Evolutionary conservation across 2,329 filamentous ascomycete species (phyloP), one percentile per base, ranked within the genome.

Genomic region (Aspergillus brunneoviolaceus): DNA sequence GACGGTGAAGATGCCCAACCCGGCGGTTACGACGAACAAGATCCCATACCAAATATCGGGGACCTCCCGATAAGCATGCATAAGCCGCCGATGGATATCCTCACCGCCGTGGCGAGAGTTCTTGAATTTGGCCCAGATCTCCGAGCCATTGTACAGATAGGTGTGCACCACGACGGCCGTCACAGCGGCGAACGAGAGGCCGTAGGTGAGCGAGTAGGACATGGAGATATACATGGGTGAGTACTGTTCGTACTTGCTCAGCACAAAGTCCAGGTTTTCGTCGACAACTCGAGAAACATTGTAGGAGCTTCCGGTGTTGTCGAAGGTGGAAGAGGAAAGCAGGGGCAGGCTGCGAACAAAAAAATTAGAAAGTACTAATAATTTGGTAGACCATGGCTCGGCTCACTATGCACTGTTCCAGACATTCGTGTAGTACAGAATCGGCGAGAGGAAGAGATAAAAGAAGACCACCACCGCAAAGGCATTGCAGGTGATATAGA

Each of bases 71-170:
- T 88, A 88, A 65, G 84, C 85, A 55, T 74, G 78, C 85, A 88
- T 88, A 21, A 88, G 74, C 62, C 84, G 85, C 82, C 87, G 87
- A 69, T 88, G 85, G 49, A 87, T 82, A 63, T 88, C 85, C 0
- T 85, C 84, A 69, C 84, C 70, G 31, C 64, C 64, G n/a, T 64
- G 60, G 7, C 69, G 69, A 4, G 69, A 61, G 55, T 73, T 71
- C 60, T 70, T 74, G 48, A 72, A 66, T 33, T 70, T 70, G 49
- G 69, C 70, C 68, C 69, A 72, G 39, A 76, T 75, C 56, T 76
- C 73, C 4, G 60, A 58, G 19, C 73, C 71, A 47, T 76, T 71
- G 65, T 74, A 73, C 19, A 74, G 65, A 52, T 70, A 73, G 10
- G 70, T 74, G 57, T 75, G 71, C 12, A 74, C 65, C 5, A 75